Evolutionary conservation across 257 asterid genomes (phyloP), one percentile per base, ranked within the genome.

Genomic region (Plantago major): DNA sequence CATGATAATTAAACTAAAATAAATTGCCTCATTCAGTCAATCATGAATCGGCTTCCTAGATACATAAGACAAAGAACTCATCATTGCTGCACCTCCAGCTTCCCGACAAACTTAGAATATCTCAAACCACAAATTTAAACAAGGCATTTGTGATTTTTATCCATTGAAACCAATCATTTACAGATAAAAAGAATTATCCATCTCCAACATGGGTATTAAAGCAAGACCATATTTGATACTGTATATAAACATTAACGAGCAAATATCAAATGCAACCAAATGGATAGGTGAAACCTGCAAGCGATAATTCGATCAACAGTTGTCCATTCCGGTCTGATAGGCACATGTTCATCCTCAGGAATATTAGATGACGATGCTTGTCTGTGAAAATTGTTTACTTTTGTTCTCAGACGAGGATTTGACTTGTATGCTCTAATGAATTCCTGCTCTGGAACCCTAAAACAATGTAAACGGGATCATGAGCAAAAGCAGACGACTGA

Each of bases 271-370:
- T 11, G 55, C 42, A 30, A 56, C 64, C 63, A 55, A 62, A 46
- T 45, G 16, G 26, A 62, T 30, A 19, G 17, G 65, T 13, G 42
- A 44, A 54, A 92, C 97, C 97, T 92, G 97, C 85, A 72, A 64
- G 93, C 78, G 68, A 92, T 80, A 74, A 92, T 69, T 50, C 99
- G 87, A 66, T 92, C 99, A 67, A 89, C 95, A 26, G 93, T 81
- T 4, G 96, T 92, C 99, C 99, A 92, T 30, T 92, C 99, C 3
- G 95, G 89, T 68, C 97, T 87, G 68, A 92, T 83, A 57, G 99
- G 86, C 28, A 81, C 80, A 68, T 63, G 76, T 19, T 92, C 97
- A 75, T 90, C 98, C 42, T 84, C 99, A 49, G 79, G 64, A 57
- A 73, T 80, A 75, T 77, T 82, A 17, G 86, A 72, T 51, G 97